Percentiles rank a stretch among this genome's conserved stretches.
Evolutionary conservation across 2,329 filamentous ascomycete species (phyloP).

Genomic region (Fusarium sacchari): DNA sequence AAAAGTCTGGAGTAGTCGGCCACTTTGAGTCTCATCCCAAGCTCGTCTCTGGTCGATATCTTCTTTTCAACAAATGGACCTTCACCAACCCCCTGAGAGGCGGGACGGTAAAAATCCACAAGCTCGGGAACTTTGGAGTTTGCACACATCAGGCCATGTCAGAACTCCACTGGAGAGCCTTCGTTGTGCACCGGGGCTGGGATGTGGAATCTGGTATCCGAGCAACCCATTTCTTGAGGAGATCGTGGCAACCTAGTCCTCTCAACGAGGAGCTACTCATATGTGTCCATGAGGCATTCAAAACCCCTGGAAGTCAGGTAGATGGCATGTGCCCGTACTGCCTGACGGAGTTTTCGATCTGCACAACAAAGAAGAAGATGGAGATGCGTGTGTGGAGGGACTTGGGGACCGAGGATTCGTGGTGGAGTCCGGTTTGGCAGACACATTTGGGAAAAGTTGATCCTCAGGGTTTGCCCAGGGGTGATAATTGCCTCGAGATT

Average conservation of each 20-base stretch:
- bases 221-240: too few relatives aligned
- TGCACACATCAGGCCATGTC: neutral
- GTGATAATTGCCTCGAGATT: neutral
- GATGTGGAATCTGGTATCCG: neutral
- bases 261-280: neutral
- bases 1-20: neutral
- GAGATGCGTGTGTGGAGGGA: neutral
- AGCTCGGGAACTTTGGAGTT: neutral
- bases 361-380: neutral
- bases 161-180: neutral
- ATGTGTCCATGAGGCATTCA: neutral
- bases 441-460: neutral
- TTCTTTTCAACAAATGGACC: neutral
- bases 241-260: too few relatives aligned
- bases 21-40: neutral
- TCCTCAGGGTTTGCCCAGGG: too few relatives aligned
- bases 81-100: neutral
- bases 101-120: neutral
- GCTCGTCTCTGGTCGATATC: constrained; percentile 1
- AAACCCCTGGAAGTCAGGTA: too few relatives aligned
- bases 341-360: constrained; percentile 4
- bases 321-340: neutral
- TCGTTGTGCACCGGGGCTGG: neutral
- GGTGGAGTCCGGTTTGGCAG: neutral
- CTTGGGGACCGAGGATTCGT: neutral